Percentiles rank a stretch among this genome's conserved stretches.
These are phyloP conservation scores for Calonectria naviculata DNA, from an alignment of 2,329 filamentous ascomycete genomes.

Conservation along the genomic window DNA sequence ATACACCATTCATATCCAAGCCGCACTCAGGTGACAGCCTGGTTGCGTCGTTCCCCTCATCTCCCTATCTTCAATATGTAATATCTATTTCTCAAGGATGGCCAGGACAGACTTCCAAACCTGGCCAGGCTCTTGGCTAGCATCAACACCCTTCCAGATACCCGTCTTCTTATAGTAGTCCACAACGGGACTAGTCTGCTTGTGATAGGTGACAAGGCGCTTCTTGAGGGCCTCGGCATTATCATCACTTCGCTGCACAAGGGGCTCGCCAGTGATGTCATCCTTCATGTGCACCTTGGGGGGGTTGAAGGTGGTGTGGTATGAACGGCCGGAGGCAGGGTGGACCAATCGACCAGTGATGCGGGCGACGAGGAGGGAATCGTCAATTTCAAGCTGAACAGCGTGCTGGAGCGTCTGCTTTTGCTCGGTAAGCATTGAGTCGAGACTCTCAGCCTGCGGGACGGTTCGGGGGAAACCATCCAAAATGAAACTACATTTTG, in stretches of 20 bases:
- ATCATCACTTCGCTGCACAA: conserved; percentile 97
- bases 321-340: conserved; percentile 94
- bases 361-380: conserved; percentile 89
- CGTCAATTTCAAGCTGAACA: conserved; percentile 96
- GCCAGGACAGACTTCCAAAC: conserved; percentile 94
- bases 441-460: conserved; percentile 92
- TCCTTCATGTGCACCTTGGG: conserved; percentile 95
- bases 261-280: conserved; percentile 94
- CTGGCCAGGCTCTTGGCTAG: conserved; percentile 93
- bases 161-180: conserved; percentile 97
- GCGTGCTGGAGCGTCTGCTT: conserved; percentile 92
- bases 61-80: neutral
- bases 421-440: conserved; percentile 85
- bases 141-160: conserved; percentile 96
- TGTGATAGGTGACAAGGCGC: conserved; percentile 92
- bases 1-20: conserved; percentile 41
- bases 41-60: neutral
- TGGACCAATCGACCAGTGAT: conserved; percentile 97
- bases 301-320: conserved; percentile 99
- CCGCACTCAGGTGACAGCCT: conserved; percentile 21
- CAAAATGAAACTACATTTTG: conserved; percentile 84
- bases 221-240: conserved; percentile 97
- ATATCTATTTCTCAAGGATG: conserved; percentile 73
- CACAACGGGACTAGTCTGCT: conserved; percentile 92
- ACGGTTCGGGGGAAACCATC: conserved; percentile 99